Evolutionary conservation across 2,329 filamentous ascomycete genomes (phyloP).

Genomic region (Eutypella sp.): DNA sequence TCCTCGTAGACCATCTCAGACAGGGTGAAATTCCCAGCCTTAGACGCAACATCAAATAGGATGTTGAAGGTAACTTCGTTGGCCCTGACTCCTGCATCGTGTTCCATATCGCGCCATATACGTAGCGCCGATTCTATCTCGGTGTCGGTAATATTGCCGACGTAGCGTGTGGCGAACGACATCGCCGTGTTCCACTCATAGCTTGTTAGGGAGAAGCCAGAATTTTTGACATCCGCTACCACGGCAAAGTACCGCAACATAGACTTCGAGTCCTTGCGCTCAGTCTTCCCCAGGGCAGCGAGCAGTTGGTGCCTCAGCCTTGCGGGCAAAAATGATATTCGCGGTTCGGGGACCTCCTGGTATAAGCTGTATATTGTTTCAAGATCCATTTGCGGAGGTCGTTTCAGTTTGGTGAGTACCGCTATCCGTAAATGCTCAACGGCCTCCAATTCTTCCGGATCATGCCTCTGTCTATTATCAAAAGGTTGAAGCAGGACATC

Average conservation of each 20-base stretch:
- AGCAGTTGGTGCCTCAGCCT: constrained; percentile 59
- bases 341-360: constrained; percentile 44
- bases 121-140: constrained; percentile 66
- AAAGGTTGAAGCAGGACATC: constrained; percentile 43
- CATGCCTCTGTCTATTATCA: constrained; percentile 32
- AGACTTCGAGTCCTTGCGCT: constrained; percentile 49
- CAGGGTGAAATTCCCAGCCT: constrained; percentile 75
- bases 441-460: constrained; percentile 29
- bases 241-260: constrained; percentile 82
- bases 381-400: constrained; percentile 34
- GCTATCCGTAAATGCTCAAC: constrained; percentile 36
- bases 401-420: constrained; percentile 37
- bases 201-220: constrained; percentile 62
- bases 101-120: constrained; percentile 89
- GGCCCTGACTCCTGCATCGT: constrained; percentile 55
- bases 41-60: constrained; percentile 82
- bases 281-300: constrained; percentile 60
- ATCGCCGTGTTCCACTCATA: constrained; percentile 83
- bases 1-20: constrained; percentile 82
- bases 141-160: constrained; percentile 49
- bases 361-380: constrained; percentile 47
- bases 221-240: constrained; percentile 74
- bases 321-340: constrained; percentile 45
- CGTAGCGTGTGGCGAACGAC: constrained; percentile 70
- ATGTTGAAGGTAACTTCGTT: constrained; percentile 88